phyloP scores from a whole-genome alignment of 108 stramenopile species.

The Nitzschia palea region DNA sequence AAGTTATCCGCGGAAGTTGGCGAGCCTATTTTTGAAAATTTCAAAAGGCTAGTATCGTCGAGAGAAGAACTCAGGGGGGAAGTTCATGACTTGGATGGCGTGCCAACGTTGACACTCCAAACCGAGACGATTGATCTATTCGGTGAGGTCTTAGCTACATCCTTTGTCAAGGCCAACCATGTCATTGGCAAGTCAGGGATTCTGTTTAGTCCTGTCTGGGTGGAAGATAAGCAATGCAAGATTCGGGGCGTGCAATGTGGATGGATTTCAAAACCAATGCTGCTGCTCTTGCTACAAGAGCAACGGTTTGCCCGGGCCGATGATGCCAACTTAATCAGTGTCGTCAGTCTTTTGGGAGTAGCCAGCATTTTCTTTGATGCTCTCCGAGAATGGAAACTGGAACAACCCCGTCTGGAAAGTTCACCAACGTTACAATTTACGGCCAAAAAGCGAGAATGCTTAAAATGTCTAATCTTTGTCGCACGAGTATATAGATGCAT shows the following conservation, averaged over 20 bases:
- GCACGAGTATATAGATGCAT: slow-evolving; percentile 10
- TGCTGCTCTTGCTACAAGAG: slow-evolving; percentile 18
- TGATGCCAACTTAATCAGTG: slow-evolving; percentile 1
- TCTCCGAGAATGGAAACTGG: slow-evolving; percentile 23
- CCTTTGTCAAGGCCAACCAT: slow-evolving; percentile 2
- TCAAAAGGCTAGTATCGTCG: not conserved
- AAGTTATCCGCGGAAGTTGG: slow-evolving; percentile 2
- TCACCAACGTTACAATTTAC: slow-evolving; percentile 12
- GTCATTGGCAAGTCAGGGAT: slow-evolving; percentile 30
- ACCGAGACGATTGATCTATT: not conserved
- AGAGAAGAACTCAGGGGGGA: not conserved
- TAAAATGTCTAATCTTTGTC: slow-evolving; percentile 33
- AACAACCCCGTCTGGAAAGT: not conserved
- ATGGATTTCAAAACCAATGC: slow-evolving; percentile 17
- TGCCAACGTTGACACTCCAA: not conserved
- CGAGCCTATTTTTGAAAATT: not conserved
- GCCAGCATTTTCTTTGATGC: slow-evolving; percentile 7
- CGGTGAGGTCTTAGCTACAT: slow-evolving; percentile 1
- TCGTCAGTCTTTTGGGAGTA: slow-evolving; percentile 14
- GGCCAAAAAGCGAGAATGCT: slow-evolving; percentile 13
- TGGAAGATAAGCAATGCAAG: slow-evolving; percentile 12
- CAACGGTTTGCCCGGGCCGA: slow-evolving; percentile 24
- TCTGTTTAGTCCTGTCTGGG: slow-evolving; percentile 27
- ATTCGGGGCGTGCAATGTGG: slow-evolving; percentile 25
- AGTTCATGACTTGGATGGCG: not conserved